phyloP scores from a whole-genome alignment of 768 basidiomycete genomes.

The Fibroporia radiculosa region DNA sequence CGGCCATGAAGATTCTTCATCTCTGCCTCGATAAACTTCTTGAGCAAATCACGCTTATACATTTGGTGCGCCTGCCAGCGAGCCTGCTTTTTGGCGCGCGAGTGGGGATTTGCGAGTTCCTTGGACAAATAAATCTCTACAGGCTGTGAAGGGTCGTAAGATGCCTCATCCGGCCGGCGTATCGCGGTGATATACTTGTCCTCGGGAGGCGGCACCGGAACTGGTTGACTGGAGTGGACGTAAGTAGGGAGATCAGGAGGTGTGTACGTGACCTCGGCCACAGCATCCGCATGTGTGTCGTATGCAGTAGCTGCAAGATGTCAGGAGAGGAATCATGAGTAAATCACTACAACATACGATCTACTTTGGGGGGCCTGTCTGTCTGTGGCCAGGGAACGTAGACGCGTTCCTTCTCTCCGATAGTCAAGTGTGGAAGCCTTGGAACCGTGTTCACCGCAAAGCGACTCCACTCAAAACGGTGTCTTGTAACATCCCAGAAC shows the following conservation, averaged over 20 bases:
- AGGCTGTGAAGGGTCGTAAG: conserved; percentile 45
- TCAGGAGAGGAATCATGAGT: neutral
- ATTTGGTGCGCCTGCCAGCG: conserved; percentile 60
- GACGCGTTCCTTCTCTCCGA: conserved; percentile 25
- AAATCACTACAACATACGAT: conserved; percentile 27
- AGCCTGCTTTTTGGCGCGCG: conserved; percentile 72
- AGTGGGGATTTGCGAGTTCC: conserved; percentile 77
- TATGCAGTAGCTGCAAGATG: conserved; percentile 41
- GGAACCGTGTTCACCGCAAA: conserved; percentile 62
- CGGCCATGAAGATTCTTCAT: conserved; percentile 52
- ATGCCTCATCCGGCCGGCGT: conserved; percentile 30
- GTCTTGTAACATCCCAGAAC: conserved; percentile 45
- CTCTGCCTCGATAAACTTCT: conserved; percentile 40
- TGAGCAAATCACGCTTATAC: conserved; percentile 41
- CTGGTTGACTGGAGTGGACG: conserved; percentile 11
- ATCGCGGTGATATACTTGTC: conserved; percentile 50
- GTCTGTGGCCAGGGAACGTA: conserved; percentile 67
- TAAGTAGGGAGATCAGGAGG: conserved; percentile 42
- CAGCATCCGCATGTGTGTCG: conserved; percentile 57
- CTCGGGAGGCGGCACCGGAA: conserved; percentile 28
- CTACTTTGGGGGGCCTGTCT: conserved; percentile 29
- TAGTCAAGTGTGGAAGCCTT: conserved; percentile 35
- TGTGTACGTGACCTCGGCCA: conserved; percentile 63
- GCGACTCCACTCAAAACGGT: conserved; percentile 66
- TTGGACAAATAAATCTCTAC: conserved; percentile 58